Base-by-base conservation (phyloP, 2,329 filamentous ascomycete species). In the Fusarium praegraminearum region DNA sequence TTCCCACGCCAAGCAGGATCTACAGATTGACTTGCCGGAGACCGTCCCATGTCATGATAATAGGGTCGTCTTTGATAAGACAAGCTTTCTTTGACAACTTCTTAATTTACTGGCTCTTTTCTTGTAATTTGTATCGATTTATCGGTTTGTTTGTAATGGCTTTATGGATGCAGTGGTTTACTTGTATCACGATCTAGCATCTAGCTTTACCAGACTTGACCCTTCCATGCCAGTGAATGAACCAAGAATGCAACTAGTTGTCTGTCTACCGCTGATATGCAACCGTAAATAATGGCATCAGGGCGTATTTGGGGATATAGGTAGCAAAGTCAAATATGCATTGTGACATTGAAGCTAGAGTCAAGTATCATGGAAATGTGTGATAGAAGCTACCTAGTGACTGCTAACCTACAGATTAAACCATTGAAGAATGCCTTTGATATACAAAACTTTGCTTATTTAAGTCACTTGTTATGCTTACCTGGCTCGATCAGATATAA, bases 1-100 rank as follows among this genome's bases (percentile, higher is more conserved):
- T 43, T 62, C 46, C 43, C 24, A 43, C 54, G 66, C 67, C 67
- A 69, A 69, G 67, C 53, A 52, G 36, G 57, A 44, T 54, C 50
- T 70, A 43, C 41, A 46, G 62, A 62, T 62, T 51, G 50, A 62
- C 32, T 62, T 45, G 28, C 33, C 44, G 36, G 41, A 67, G 57
- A 57, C 32, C 28, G 44, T 56, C 38, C 30, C 50, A 62, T 33
- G 24, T 41, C 50, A 33, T 38, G 40, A 65, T 5, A 20, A 40
- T 38, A 47, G 12, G 32, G 35, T 40, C 16, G n/a, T 47, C 35
- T 16, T 30, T 13, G 28, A 22, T 28, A 38, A 22, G 44, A 49
- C 38, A 55, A 56, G 47, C 35, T 36, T 51, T 53, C 36, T 54
- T 54, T 9, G 28, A 28, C 30, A 4, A 13, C n/a, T 40, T 40